Percentiles rank a stretch among this genome's conserved stretches.
phyloP scores from a whole-genome alignment of 2,329 filamentous ascomycete genomes.

The Fusarium circinatum region DNA sequence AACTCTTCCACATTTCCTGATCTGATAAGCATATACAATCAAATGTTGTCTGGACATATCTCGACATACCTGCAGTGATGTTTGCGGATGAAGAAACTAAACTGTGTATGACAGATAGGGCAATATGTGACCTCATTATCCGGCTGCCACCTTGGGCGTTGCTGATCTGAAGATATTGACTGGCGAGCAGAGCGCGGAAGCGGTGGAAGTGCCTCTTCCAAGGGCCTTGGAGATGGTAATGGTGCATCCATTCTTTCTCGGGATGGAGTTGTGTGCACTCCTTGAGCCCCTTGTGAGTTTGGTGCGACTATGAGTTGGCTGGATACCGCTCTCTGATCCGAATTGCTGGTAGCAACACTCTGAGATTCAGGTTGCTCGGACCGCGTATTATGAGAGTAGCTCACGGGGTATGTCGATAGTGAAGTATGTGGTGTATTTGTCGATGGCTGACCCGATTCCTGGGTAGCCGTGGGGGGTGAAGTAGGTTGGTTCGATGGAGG shows the following conservation, averaged over 20 bases:
- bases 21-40: constrained; percentile 22
- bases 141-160: constrained; percentile 85
- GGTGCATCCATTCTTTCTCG: constrained; percentile 45
- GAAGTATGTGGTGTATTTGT: not conserved
- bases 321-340: not conserved
- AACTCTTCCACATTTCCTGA: constrained; percentile 88
- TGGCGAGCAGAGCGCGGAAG: constrained; percentile 31
- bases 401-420: no score
- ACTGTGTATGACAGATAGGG: constrained; percentile 83
- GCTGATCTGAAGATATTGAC: constrained; percentile 54
- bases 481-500: not conserved
- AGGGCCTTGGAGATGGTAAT: constrained; percentile 32
- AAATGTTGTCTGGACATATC: not conserved
- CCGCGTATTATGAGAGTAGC: not conserved
- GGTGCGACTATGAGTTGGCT: constrained; percentile 1
- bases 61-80: constrained; percentile 84
- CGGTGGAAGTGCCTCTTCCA: constrained; percentile 30
- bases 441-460: constrained; percentile 1
- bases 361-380: not conserved
- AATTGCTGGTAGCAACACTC: not conserved
- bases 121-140: constrained; percentile 85
- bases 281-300: constrained; percentile 19
- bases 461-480: not conserved
- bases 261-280: constrained; percentile 34
- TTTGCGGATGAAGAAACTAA: constrained; percentile 87